Evolutionary conservation across 805 yeast genomes (phyloP).

Genomic region (Wickerhamiella cacticola): DNA sequence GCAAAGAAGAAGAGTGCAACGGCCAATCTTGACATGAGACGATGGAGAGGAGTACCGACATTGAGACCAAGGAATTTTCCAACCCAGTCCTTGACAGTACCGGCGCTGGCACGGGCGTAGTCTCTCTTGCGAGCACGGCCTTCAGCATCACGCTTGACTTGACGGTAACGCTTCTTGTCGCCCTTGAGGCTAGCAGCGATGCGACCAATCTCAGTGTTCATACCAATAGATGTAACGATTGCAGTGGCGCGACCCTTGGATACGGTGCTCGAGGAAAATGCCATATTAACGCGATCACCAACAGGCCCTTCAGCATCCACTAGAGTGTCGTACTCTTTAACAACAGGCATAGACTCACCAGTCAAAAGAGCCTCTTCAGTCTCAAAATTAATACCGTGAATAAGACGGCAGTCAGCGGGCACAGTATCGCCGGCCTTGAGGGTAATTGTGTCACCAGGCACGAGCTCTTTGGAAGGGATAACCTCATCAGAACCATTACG

Average conservation of each 20-base stretch:
- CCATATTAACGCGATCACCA: slow-evolving; percentile 63
- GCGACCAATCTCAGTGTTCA: slow-evolving; percentile 77
- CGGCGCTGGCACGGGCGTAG: slow-evolving; percentile 36
- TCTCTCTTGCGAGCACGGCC: slow-evolving; percentile 35
- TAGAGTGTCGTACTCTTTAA: slow-evolving; percentile 33
- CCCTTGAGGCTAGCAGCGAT: slow-evolving; percentile 47
- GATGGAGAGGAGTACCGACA: slow-evolving; percentile 72
- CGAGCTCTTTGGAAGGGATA: slow-evolving; percentile 63
- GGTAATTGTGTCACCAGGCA: slow-evolving; percentile 63
- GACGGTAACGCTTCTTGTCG: slow-evolving; percentile 30
- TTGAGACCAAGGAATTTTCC: slow-evolving; percentile 65
- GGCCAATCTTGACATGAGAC: slow-evolving; percentile 66
- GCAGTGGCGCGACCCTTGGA: slow-evolving; percentile 94
- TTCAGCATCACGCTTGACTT: slow-evolving; percentile 35
- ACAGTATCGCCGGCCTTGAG: slow-evolving; percentile 73
- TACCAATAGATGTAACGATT: slow-evolving; percentile 78
- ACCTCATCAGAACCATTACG: slow-evolving; percentile 48
- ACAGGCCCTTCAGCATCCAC: slow-evolving; percentile 23
- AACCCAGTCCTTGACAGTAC: slow-evolving; percentile 41
- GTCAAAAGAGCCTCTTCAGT: slow-evolving; percentile 82
- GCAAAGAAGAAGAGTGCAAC: slow-evolving; percentile 60
- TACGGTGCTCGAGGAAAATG: slow-evolving; percentile 89
- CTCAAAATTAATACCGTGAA: slow-evolving; percentile 68
- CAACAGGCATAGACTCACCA: slow-evolving; percentile 77
- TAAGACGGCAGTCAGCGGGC: slow-evolving; percentile 78